A percentile compares a stretch with the other conserved stretches of the same genome.
Conservation (phyloP, 2,329 filamentous ascomycete genomes). For the Graphilbum ipis-grandicollis region DNA sequence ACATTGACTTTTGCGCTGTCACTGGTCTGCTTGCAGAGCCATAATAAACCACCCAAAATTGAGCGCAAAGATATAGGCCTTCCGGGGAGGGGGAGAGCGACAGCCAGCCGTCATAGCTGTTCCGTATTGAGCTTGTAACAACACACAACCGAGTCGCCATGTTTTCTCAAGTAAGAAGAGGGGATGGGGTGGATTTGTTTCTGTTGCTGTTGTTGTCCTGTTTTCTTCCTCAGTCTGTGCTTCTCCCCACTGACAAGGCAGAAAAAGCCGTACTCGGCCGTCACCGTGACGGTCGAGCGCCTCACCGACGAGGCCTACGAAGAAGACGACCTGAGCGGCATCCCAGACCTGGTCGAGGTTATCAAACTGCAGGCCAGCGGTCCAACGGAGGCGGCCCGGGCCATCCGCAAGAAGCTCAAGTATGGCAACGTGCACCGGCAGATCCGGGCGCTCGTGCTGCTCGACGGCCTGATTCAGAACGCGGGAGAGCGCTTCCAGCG, state of each 20-base stretch:
- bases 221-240: background rate
- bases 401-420: slow-evolving; percentile 95
- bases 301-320: slow-evolving; percentile 80
- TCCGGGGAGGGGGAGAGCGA: too few relatives aligned
- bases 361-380: slow-evolving; percentile 79
- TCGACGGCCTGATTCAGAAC: slow-evolving; percentile 91
- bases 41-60: too few relatives aligned
- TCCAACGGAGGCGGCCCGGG: slow-evolving; percentile 75
- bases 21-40: too few relatives aligned
- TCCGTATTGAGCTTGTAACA: too few relatives aligned
- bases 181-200: background rate
- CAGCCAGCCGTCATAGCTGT: too few relatives aligned
- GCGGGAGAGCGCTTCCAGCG: slow-evolving; percentile 76
- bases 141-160: too few relatives aligned
- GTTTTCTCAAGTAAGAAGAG: slow-evolving; percentile 2
- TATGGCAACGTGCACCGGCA: slow-evolving; percentile 92
- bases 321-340: slow-evolving; percentile 79
- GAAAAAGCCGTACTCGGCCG: slow-evolving; percentile 82
- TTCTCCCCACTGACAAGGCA: slow-evolving; percentile 12
- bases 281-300: slow-evolving; percentile 82
- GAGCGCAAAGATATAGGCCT: too few relatives aligned
- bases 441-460: slow-evolving; percentile 68
- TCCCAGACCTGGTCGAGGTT: slow-evolving; percentile 87
- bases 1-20: too few relatives aligned
- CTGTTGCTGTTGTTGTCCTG: too few relatives aligned